Conservation (phyloP, 2,329 filamentous ascomycete genomes). For the Fusarium zealandicum region DNA sequence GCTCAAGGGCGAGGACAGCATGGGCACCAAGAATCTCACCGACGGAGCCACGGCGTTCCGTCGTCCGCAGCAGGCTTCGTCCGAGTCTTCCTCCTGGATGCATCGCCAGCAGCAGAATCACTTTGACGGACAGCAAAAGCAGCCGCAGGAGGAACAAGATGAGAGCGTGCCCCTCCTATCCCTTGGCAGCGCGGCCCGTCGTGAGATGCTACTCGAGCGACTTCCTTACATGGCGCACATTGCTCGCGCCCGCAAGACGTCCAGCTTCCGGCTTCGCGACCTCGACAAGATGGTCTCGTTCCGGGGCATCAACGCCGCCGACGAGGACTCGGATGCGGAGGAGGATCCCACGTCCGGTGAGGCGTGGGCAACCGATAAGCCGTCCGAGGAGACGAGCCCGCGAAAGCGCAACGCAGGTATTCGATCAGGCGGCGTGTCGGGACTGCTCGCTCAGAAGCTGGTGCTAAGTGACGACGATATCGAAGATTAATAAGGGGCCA, state of each 20-base stretch:
- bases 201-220: slow-evolving; percentile 81
- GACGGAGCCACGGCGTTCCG: slow-evolving; percentile 59
- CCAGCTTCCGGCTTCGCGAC: slow-evolving; percentile 57
- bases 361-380: slow-evolving; percentile 68
- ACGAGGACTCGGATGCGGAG: slow-evolving; percentile 56
- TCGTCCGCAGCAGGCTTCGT: slow-evolving; percentile 46
- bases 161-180: slow-evolving; percentile 56
- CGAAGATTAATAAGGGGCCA: slow-evolving; percentile 64
- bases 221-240: slow-evolving; percentile 86
- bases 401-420: slow-evolving; percentile 55
- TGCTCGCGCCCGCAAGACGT: slow-evolving; percentile 51
- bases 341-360: slow-evolving; percentile 54
- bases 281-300: slow-evolving; percentile 75
- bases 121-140: slow-evolving; percentile 1
- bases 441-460: slow-evolving; percentile 67
- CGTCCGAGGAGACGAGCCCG: slow-evolving; percentile 61
- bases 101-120: slow-evolving; percentile 44
- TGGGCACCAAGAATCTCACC: slow-evolving; percentile 50
- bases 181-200: slow-evolving; percentile 70
- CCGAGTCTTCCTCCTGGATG: slow-evolving; percentile 45
- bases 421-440: slow-evolving; percentile 47
- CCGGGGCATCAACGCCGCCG: slow-evolving; percentile 60
- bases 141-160: slow-evolving; percentile 29
- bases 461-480: slow-evolving; percentile 86
- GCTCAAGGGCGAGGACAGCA: slow-evolving; percentile 60